Percentiles rank a stretch among this genome's conserved stretches.
Evolutionary conservation across 768 basidiomycete genomes (phyloP).

Genomic region (Tylopilus balloui): DNA sequence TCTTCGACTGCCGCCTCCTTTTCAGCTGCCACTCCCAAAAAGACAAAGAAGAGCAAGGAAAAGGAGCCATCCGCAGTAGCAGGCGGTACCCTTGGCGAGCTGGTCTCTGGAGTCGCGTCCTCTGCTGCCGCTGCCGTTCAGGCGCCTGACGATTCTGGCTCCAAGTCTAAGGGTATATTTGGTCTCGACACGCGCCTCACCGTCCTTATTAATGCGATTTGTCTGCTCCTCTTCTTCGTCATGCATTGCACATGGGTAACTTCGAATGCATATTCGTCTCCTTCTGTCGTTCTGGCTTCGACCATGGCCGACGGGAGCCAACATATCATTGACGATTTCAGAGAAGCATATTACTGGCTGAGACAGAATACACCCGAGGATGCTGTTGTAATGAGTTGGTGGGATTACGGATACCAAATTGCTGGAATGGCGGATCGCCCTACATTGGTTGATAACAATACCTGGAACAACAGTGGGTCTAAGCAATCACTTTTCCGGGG

Average conservation of each 20-base stretch:
- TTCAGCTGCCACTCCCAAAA: conserved; percentile 29
- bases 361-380: conserved; percentile 91
- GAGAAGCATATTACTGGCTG: conserved; percentile 99
- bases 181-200: conserved; percentile 79
- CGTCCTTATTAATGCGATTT: conserved; percentile 69
- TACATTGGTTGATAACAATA: conserved; percentile 97
- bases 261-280: conserved; percentile 91
- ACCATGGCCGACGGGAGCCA: conserved; percentile 76
- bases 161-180: conserved; percentile 58
- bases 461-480: conserved; percentile 96
- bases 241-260: conserved; percentile 98
- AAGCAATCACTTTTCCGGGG: neutral
- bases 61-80: conserved; percentile 44
- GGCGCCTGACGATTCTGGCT: conserved; percentile 1
- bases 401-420: conserved; percentile 99
- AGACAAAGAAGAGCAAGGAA: conserved; percentile 56
- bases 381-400: conserved; percentile 98
- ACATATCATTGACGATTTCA: conserved; percentile 97
- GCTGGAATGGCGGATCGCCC: conserved; percentile 98
- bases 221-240: conserved; percentile 86
- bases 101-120: conserved; percentile 39
- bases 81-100: conserved; percentile 36
- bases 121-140: conserved; percentile 28
- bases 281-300: conserved; percentile 91
- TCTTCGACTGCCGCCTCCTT: conserved; percentile 29